Evolutionary conservation across 495 filamentous ascomycete species (phyloP).

Genomic region (Daldinia caldariorum): DNA sequence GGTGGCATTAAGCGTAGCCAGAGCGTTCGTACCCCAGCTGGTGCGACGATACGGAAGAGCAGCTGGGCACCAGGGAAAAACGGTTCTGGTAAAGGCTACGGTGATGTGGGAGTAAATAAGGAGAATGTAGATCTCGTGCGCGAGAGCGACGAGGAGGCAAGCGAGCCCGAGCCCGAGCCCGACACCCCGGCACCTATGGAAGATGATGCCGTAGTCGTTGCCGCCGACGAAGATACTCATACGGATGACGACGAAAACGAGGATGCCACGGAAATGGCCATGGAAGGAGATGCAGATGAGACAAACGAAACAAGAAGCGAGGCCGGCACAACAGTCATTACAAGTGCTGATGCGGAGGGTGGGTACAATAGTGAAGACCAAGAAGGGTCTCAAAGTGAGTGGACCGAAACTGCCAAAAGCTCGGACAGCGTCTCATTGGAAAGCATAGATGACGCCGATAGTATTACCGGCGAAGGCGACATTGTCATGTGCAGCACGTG

Average conservation of each 20-base stretch:
- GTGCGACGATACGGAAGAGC: constrained; percentile 71
- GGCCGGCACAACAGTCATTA: constrained; percentile 59
- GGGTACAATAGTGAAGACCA: constrained; percentile 39
- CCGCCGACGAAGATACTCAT: constrained; percentile 27
- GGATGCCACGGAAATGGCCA: constrained; percentile 28
- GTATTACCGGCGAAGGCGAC: constrained; percentile 42
- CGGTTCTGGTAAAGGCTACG: constrained; percentile 54
- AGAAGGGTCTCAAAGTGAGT: constrained; percentile 50
- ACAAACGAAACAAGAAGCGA: constrained; percentile 42
- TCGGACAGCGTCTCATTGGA: constrained; percentile 40
- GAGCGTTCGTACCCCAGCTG: constrained; percentile 72
- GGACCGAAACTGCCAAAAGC: constrained; percentile 40
- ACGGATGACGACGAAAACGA: constrained; percentile 28
- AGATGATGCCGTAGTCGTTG: constrained; percentile 43
- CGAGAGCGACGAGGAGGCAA: constrained; percentile 58
- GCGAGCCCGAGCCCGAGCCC: constrained; percentile 33
- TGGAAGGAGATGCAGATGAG: constrained; percentile 20
- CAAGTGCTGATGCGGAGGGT: constrained; percentile 63
- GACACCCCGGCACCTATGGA: constrained; percentile 39
- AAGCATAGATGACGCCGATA: constrained; percentile 43
- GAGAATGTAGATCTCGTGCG: constrained; percentile 57
- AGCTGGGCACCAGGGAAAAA: constrained; percentile 72
- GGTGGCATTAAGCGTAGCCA: constrained; percentile 70
- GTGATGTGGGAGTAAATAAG: constrained; percentile 58
- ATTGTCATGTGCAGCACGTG: constrained; percentile 33